phyloP scores from a whole-genome alignment of 2,329 filamentous ascomycete genomes.

The Zarea fungicola region DNA sequence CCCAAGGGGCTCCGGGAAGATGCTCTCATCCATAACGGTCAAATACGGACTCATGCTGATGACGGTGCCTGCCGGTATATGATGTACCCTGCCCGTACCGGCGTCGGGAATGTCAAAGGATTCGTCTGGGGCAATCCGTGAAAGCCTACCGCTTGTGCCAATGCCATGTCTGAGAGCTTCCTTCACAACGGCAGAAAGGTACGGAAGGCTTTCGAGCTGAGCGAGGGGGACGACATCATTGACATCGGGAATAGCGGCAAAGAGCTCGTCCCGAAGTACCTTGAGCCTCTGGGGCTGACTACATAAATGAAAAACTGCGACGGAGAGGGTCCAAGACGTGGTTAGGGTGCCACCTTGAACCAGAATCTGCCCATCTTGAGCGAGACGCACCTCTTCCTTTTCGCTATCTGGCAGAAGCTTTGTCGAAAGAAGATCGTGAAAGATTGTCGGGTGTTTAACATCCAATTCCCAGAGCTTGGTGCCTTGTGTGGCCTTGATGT shows the following conservation, averaged over 20 bases:
- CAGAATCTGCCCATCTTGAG: conserved; percentile 35
- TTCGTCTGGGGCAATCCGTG: conserved; percentile 41
- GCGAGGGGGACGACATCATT: conserved; percentile 23
- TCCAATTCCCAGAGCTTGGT: conserved; percentile 29
- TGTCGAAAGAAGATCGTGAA: conserved; percentile 29
- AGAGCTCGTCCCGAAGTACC: conserved; percentile 31
- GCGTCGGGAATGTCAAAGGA: conserved; percentile 25
- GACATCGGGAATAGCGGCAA: conserved; percentile 28
- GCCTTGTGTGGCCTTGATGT: conserved; percentile 30
- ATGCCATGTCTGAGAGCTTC: conserved; percentile 47
- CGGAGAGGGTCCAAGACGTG: conserved; percentile 31
- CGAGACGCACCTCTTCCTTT: conserved; percentile 29
- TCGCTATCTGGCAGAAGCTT: conserved; percentile 27
- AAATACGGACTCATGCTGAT: conserved; percentile 34
- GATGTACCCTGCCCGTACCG: conserved; percentile 22
- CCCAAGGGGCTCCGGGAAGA: conserved; percentile 28
- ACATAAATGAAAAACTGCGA: conserved; percentile 32
- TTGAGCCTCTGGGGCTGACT: conserved; percentile 25
- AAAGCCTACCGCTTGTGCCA: conserved; percentile 40
- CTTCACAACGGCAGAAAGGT: conserved; percentile 46
- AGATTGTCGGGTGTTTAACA: conserved; percentile 31
- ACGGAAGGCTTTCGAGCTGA: conserved; percentile 32
- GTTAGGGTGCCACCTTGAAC: conserved; percentile 36
- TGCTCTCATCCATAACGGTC: conserved; percentile 28
- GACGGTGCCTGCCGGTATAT: conserved; percentile 28